Percentiles rank a stretch among this genome's conserved stretches.
These are phyloP conservation scores for Hyphodiscus sp. DNA, from an alignment of 2,329 filamentous ascomycete species.

Conservation along the genomic window DNA sequence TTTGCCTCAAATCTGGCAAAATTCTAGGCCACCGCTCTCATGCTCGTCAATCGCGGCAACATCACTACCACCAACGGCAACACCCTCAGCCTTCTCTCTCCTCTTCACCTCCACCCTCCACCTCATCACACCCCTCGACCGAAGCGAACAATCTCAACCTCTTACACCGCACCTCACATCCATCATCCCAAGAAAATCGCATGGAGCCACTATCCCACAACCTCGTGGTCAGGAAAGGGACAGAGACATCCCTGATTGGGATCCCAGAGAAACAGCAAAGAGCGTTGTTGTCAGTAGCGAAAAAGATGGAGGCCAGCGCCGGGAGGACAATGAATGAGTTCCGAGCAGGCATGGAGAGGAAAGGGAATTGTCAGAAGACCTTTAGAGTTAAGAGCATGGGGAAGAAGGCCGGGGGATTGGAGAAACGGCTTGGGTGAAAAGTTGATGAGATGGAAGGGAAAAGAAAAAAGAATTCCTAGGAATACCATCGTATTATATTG, in stretches of 20 bases:
- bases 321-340: neutral
- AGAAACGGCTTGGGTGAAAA: neutral
- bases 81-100: neutral
- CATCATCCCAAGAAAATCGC: neutral
- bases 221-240: neutral
- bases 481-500: too few species aligned
- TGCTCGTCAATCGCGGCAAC: neutral
- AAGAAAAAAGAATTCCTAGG: too few species aligned
- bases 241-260: neutral
- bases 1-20: constrained; percentile 33
- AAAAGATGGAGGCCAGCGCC: neutral
- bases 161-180: neutral
- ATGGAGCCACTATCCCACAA: neutral
- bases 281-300: neutral
- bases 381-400: neutral
- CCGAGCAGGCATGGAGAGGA: neutral
- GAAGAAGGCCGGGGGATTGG: neutral
- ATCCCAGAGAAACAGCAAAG: neutral
- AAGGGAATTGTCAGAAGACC: neutral
- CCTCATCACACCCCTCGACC: neutral
- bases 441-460: too few species aligned
- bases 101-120: neutral
- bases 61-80: neutral
- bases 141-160: neutral
- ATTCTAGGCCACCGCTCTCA: constrained; percentile 27